phyloP scores from a whole-genome alignment of 441 rosid species.

The Gossypium gossypioides region DNA sequence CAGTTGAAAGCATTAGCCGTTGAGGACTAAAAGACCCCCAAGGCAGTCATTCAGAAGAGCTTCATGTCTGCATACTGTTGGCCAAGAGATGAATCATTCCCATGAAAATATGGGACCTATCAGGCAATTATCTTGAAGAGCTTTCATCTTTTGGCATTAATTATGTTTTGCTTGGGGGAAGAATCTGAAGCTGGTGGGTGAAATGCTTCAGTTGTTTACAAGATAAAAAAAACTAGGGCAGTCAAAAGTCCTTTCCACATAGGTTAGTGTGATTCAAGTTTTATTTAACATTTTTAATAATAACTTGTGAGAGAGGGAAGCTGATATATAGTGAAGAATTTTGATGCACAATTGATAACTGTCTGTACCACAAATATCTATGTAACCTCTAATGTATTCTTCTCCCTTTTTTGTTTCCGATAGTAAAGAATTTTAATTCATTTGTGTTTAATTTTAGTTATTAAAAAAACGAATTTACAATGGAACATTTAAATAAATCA shows the following conservation, averaged over 20 bases:
- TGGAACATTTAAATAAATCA: neutral
- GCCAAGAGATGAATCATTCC: constrained; percentile 1
- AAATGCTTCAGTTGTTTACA: neutral
- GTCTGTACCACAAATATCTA: constrained; percentile 4
- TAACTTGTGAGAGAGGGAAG: neutral
- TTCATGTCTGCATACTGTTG: neutral
- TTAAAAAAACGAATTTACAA: neutral
- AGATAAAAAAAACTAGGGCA: neutral
- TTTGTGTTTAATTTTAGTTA: neutral
- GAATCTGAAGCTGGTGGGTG: neutral
- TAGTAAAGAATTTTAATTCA: neutral
- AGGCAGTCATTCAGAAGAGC: neutral
- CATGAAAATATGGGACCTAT: neutral
- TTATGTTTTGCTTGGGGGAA: neutral
- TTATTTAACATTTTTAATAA: neutral
- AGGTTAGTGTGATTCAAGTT: constrained; percentile 1
- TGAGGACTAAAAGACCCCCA: neutral
- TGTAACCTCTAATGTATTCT: neutral
- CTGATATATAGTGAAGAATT: neutral
- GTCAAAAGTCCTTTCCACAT: neutral
- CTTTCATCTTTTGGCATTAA: neutral
- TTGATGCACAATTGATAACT: constrained; percentile 4
- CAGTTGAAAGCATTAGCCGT: constrained; percentile 1
- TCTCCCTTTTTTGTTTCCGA: neutral
- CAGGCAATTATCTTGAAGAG: neutral